Percentiles rank a stretch among this genome's conserved stretches.
Conservation (phyloP, 2,329 filamentous ascomycete species). For the Fusarium sp. region DNA sequence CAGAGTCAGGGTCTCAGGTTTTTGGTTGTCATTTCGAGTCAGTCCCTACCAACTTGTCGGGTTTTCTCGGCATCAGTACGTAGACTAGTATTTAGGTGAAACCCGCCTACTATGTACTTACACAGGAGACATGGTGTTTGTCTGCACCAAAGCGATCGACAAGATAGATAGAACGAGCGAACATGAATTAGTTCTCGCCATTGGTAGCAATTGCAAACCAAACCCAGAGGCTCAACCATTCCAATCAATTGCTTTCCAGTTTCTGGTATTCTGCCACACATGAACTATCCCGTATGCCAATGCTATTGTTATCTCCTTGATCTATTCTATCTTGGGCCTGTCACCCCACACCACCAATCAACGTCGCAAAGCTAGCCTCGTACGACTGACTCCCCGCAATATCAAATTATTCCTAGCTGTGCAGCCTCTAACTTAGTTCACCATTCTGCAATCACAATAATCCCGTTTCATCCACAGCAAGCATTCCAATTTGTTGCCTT, state of each 20-base stretch:
- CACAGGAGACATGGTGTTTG: neutral
- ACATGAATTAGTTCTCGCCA: neutral
- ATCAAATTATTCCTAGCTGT: conserved; percentile 9
- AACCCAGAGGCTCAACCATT: neutral
- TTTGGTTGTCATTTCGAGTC: neutral
- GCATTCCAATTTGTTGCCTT: neutral
- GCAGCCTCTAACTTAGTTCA: neutral
- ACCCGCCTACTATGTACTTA: neutral
- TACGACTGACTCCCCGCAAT: conserved; percentile 22
- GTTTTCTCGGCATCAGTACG: conserved; percentile 10
- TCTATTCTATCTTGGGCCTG: neutral
- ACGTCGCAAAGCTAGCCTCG: neutral
- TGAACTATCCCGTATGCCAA: neutral
- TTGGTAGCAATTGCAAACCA: neutral
- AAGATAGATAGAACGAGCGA: conserved; percentile 6
- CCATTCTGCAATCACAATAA: neutral
- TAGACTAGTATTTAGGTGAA: neutral
- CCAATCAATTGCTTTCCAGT: neutral
- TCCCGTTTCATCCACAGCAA: neutral
- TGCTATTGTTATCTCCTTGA: neutral
- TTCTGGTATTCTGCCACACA: neutral
- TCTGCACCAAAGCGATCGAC: neutral
- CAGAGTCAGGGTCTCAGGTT: neutral
- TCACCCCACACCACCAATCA: conserved; percentile 23
- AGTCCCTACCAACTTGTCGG: neutral